Conservation (phyloP, 768 basidiomycete genomes). For the Cystobasidium ongulense region DNA sequence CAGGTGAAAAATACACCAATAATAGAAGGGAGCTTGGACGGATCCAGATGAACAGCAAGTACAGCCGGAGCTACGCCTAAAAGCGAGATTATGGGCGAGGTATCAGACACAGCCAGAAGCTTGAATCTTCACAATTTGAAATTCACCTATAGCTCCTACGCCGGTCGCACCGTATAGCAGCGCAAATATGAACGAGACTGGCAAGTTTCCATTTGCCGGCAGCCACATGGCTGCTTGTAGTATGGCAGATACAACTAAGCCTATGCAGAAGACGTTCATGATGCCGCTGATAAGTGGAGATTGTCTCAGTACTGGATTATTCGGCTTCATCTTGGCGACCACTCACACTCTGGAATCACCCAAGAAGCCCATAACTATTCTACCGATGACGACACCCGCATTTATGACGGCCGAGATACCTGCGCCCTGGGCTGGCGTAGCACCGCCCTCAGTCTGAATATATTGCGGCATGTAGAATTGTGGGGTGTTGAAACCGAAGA, state of each 20-base stretch:
- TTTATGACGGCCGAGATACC: not conserved
- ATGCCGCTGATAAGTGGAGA: not conserved
- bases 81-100: not conserved
- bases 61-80: slow-evolving; percentile 12
- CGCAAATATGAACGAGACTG: slow-evolving; percentile 8
- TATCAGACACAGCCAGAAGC: not conserved
- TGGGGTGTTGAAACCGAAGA: slow-evolving; percentile 16
- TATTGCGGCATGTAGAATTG: slow-evolving; percentile 16
- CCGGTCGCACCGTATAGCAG: slow-evolving; percentile 19
- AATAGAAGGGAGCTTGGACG: not conserved
- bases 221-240: slow-evolving; percentile 19
- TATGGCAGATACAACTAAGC: not conserved
- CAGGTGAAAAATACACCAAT: slow-evolving; percentile 7
- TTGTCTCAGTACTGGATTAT: not conserved
- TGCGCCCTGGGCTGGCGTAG: not conserved
- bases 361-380: slow-evolving; percentile 9
- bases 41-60: slow-evolving; percentile 23
- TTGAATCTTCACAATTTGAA: not conserved
- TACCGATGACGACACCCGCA: slow-evolving; percentile 1
- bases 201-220: slow-evolving; percentile 11
- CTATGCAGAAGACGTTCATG: slow-evolving; percentile 9
- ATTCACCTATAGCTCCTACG: slow-evolving; percentile 5
- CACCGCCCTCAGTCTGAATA: not conserved
- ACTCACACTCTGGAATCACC: slow-evolving; percentile 1
- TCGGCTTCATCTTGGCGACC: too few species aligned